phyloP scores from a whole-genome alignment of 371 early-diverging fungal genomes.

The Mucor piriformis region DNA sequence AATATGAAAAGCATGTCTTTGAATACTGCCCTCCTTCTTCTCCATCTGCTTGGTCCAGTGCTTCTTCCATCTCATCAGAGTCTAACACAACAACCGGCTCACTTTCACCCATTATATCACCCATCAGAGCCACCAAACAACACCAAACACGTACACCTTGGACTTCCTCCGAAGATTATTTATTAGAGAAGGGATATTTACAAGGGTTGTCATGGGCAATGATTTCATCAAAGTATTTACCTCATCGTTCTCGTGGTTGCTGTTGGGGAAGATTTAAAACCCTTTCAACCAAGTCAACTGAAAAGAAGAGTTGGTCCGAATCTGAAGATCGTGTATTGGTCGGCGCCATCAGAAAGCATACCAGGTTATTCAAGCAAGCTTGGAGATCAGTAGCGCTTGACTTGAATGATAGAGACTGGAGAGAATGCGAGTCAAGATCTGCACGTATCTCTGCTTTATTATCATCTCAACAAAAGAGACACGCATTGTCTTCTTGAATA shows the following conservation, averaged over 20 bases:
- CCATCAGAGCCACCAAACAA: neutral
- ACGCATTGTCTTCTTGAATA: neutral
- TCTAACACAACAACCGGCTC: slow-evolving; percentile 7
- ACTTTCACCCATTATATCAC: slow-evolving; percentile 18
- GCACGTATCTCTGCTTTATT: slow-evolving; percentile 26
- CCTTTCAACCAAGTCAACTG: slow-evolving; percentile 33
- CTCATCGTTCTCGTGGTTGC: slow-evolving; percentile 49
- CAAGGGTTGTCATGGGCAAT: slow-evolving; percentile 51
- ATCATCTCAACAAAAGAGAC: slow-evolving; percentile 15
- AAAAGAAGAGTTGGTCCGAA: slow-evolving; percentile 33
- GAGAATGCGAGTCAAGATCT: slow-evolving; percentile 39
- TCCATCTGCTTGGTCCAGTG: slow-evolving; percentile 13
- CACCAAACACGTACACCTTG: slow-evolving; percentile 48
- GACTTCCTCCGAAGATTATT: slow-evolving; percentile 40
- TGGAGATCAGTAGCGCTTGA: slow-evolving; percentile 46
- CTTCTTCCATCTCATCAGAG: slow-evolving; percentile 20
- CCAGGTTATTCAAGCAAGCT: slow-evolving; percentile 42
- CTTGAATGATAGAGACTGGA: slow-evolving; percentile 38
- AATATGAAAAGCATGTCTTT: slow-evolving; percentile 16
- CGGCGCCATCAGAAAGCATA: slow-evolving; percentile 40
- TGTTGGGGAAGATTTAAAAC: slow-evolving; percentile 53
- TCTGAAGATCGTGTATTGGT: slow-evolving; percentile 33
- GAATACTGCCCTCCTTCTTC: slow-evolving; percentile 13
- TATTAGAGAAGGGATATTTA: slow-evolving; percentile 40
- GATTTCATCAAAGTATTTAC: slow-evolving; percentile 46